Evolutionary conservation across 331 rosid genomes (phyloP).

Genomic region (Saraca asoca): DNA sequence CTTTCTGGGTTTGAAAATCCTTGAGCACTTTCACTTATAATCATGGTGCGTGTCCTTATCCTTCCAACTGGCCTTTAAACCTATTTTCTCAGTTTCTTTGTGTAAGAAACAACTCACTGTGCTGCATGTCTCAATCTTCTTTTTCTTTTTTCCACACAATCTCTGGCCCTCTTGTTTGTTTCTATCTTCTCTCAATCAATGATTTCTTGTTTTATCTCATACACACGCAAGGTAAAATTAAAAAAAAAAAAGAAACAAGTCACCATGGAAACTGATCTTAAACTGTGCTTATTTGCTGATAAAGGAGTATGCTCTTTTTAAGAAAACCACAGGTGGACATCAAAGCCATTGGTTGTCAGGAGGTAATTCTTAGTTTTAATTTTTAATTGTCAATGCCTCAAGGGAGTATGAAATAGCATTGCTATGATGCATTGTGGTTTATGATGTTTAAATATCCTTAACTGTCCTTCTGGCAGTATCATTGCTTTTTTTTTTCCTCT

Average conservation of each 20-base stretch:
- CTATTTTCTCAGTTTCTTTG: too few relatives aligned
- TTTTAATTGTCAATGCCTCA: slow-evolving; percentile 7
- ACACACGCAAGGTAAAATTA: too few relatives aligned
- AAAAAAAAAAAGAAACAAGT: background rate
- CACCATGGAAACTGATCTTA: background rate
- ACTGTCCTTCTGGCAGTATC: background rate
- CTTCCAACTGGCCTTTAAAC: too few relatives aligned
- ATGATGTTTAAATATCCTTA: background rate
- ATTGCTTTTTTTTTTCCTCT: background rate
- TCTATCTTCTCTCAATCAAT: too few relatives aligned
- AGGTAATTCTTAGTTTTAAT: slow-evolving; percentile 3
- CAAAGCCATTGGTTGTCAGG: background rate
- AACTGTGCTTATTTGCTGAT: background rate
- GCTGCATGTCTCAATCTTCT: too few relatives aligned
- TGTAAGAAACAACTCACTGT: too few relatives aligned
- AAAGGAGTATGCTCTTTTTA: background rate
- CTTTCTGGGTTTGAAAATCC: too few relatives aligned
- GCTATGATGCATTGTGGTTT: background rate
- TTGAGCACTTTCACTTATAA: background rate
- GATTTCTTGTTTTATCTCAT: too few relatives aligned
- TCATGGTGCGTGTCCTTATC: background rate
- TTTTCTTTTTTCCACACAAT: too few relatives aligned
- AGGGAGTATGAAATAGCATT: slow-evolving; percentile 18
- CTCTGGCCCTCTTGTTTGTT: too few relatives aligned
- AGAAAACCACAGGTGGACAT: slow-evolving; percentile 1